These are phyloP conservation scores for Crithidia acanthocephali DNA, from an alignment of 208 protist species.

Conservation along the genomic window DNA sequence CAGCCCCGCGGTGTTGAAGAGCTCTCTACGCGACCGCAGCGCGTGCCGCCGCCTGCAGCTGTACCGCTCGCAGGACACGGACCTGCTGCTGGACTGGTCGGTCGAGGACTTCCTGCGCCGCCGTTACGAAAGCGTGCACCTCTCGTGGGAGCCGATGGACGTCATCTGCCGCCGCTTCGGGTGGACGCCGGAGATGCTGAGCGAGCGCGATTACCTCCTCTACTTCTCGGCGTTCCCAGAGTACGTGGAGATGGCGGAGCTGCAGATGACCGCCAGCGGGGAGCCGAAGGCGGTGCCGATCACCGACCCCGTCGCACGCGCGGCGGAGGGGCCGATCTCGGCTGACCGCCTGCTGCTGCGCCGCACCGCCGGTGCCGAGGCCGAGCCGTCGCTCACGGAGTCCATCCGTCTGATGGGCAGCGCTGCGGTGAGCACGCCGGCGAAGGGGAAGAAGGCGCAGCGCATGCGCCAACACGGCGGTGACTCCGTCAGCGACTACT, in stretches of 20 bases:
- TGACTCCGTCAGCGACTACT: constrained; percentile 45
- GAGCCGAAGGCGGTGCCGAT: constrained; percentile 63
- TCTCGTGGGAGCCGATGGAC: constrained; percentile 90
- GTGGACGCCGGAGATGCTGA: constrained; percentile 75
- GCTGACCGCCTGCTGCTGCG: constrained; percentile 79
- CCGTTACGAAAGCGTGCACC: constrained; percentile 91
- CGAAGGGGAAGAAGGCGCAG: constrained; percentile 49
- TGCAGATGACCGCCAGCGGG: constrained; percentile 49
- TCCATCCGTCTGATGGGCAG: constrained; percentile 86
- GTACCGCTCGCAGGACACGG: constrained; percentile 80
- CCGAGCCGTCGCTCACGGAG: constrained; percentile 90
- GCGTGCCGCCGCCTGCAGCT: constrained; percentile 73
- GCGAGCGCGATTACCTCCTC: constrained; percentile 78
- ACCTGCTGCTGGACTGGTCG: constrained; percentile 88
- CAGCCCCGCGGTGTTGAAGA: constrained; percentile 62
- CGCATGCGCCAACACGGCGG: constrained; percentile 33
- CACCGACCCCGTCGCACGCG: constrained; percentile 54
- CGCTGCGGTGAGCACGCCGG: constrained; percentile 55
- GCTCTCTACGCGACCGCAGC: constrained; percentile 59
- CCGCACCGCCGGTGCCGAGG: constrained; percentile 51
- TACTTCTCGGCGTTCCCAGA: constrained; percentile 84
- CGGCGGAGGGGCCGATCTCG: constrained; percentile 54
- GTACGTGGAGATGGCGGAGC: constrained; percentile 82
- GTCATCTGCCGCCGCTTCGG: constrained; percentile 82
- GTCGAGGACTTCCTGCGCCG: constrained; percentile 89